Base-by-base conservation (phyloP, 495 filamentous ascomycete genomes). In the Amorphotheca resinae region DNA sequence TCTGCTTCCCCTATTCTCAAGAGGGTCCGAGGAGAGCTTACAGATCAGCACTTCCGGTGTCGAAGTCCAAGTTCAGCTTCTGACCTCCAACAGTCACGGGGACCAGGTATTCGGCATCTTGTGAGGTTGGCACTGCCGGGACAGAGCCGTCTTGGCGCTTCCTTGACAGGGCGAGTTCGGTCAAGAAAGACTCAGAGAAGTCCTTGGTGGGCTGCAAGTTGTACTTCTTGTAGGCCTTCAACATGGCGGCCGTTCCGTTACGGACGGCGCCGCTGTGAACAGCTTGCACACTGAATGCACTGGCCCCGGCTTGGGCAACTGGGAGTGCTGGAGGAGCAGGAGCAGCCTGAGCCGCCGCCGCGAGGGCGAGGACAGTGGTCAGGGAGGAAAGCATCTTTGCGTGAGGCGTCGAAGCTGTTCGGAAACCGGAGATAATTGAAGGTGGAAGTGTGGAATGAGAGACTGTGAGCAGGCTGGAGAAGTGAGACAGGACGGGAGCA, bases 1-100 rank as follows among this genome's bases (percentile, higher is more conserved):
- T 49, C 28, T 46, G 11, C 7, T 17, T 7, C 16, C n/a, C 25
- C 15, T 46, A 4, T 37, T 32, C 18, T 17, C 5, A 11, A 17
- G 34, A 37, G 11, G 34, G 18, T 37, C 2, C 11, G 18, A 4
- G 38, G 25, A 31, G 33, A 64, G 85, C 80, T 80, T 79, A 88
- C 25, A 93, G 64, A 58, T 91, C 85, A 12, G 85, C 73, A 4
- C 81, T 87, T 41, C 86, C 86, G 14, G 83, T 84, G 59, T 93
- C 86, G 57, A 93, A 84, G 52, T 87, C 75, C 56, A 93, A 65
- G 48, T 77, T 75, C 43, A 91, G 46, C 4, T 65, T 73, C 57
- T 89, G 82, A 1, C 77, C 80, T 33, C 85, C 86, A 53, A 93
- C 75, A 4, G 54, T 67, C 23, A 87, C 78, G 0, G 79, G 76